Percentiles rank a stretch among this genome's conserved stretches.
These are phyloP conservation scores for Citrullus colocynthis DNA, from an alignment of 306 rosid genomes.

Conservation along the genomic window DNA sequence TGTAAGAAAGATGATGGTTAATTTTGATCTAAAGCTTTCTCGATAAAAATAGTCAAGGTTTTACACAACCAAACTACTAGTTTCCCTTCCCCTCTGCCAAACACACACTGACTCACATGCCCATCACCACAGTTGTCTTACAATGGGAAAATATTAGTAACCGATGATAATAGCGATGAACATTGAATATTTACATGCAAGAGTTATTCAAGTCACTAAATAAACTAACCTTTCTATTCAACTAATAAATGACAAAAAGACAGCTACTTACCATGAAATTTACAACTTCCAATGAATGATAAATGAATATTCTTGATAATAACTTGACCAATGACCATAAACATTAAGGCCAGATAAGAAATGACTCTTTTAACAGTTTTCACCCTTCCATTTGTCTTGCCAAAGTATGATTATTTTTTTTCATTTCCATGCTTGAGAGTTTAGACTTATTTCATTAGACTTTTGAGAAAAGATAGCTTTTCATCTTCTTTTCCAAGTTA, in stretches of 20 bases:
- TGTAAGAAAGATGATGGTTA: slow-evolving; percentile 19
- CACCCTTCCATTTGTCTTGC: no score
- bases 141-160: not conserved
- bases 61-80: not conserved
- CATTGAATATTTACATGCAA: not conserved
- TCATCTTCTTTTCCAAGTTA: no score
- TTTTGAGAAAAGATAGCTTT: no score
- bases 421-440: no score
- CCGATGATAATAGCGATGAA: not conserved
- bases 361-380: no score
- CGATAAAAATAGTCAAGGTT: not conserved
- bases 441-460: no score
- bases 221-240: no score
- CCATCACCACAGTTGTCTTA: not conserved
- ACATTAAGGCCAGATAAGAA: no score
- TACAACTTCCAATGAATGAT: not conserved
- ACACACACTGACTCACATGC: not conserved
- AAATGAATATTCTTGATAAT: not conserved
- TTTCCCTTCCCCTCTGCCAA: not conserved
- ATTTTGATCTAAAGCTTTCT: not conserved
- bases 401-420: no score
- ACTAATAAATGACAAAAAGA: no score
- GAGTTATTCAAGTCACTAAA: no score
- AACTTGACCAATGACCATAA: not conserved
- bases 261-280: not conserved